Conservation (phyloP, 192 early-diverging fungal species). For the Coemansia sp. region DNA sequence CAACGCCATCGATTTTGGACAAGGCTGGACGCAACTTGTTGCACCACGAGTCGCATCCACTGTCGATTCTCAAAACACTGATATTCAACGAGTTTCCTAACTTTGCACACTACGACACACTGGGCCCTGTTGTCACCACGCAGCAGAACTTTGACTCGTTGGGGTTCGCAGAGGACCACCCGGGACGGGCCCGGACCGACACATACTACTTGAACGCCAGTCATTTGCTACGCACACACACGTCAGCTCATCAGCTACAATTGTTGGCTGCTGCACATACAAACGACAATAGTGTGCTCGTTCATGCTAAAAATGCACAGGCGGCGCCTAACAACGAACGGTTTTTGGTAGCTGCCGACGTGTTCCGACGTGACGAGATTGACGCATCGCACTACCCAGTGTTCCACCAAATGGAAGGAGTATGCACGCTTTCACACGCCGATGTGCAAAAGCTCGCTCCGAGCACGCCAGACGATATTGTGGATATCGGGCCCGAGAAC, state of each 20-base stretch:
- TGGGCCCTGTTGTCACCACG: conserved; percentile 82
- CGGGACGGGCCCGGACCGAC: conserved; percentile 76
- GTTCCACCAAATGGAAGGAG: conserved; percentile 98
- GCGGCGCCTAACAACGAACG: conserved; percentile 52
- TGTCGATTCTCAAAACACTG: conserved; percentile 76
- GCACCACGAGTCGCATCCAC: conserved; percentile 74
- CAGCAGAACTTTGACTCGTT: conserved; percentile 92
- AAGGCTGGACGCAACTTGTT: conserved; percentile 77
- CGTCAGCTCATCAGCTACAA: conserved; percentile 91
- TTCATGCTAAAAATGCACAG: conserved; percentile 26
- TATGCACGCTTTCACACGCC: conserved; percentile 55
- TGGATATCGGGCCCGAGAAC: conserved; percentile 60
- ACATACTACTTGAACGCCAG: conserved; percentile 87
- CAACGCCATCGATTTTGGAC: conserved; percentile 67
- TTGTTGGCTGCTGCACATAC: conserved; percentile 56
- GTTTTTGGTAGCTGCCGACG: conserved; percentile 93
- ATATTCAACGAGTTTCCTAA: conserved; percentile 75
- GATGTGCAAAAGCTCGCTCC: conserved; percentile 19
- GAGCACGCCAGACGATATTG: conserved; percentile 22
- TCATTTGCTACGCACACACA: conserved; percentile 86
- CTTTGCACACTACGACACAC: conserved; percentile 59
- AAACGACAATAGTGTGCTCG: conserved; percentile 10
- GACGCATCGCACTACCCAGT: conserved; percentile 94
- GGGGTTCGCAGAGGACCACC: conserved; percentile 77
- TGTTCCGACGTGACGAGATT: conserved; percentile 95